These are phyloP conservation scores for Quercus robur DNA, from an alignment of 306 rosid genomes.

Conservation along the genomic window DNA sequence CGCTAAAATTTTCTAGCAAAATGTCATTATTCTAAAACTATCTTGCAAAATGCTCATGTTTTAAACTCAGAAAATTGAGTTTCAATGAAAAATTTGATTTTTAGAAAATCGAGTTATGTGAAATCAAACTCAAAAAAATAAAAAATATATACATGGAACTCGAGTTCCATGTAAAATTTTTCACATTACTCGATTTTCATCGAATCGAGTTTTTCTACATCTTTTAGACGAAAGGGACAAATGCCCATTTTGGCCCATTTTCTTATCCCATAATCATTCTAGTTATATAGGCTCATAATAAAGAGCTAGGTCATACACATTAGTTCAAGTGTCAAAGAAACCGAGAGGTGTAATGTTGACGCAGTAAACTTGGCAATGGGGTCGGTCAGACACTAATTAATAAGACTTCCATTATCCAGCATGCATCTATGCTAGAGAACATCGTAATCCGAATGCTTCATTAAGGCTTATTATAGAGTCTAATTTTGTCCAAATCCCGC, in stretches of 20 bases:
- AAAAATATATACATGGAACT: too few relatives aligned
- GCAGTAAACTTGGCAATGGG: neutral
- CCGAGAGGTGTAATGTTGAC: neutral
- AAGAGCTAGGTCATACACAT: neutral
- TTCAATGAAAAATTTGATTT: too few relatives aligned
- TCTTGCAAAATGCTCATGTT: too few relatives aligned
- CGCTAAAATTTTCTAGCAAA: too few relatives aligned
- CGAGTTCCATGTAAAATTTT: too few relatives aligned
- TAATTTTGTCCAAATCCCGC: neutral
- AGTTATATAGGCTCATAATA: neutral
- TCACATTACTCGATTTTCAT: too few relatives aligned
- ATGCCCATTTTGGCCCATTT: neutral
- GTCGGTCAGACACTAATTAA: neutral
- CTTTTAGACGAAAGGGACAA: too few relatives aligned
- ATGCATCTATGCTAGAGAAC: neutral
- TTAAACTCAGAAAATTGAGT: too few relatives aligned
- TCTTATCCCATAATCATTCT: neutral
- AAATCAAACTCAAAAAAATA: too few relatives aligned
- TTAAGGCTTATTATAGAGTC: neutral
- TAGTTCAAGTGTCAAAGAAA: neutral
- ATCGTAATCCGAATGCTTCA: conserved; percentile 14
- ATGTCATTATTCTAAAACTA: too few relatives aligned
- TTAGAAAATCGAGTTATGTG: too few relatives aligned
- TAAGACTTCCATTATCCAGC: conserved; percentile 12
- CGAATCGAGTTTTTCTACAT: too few relatives aligned